Evolutionary conservation across 345 rosid genomes (phyloP).

Genomic region (Brassica rapa): DNA sequence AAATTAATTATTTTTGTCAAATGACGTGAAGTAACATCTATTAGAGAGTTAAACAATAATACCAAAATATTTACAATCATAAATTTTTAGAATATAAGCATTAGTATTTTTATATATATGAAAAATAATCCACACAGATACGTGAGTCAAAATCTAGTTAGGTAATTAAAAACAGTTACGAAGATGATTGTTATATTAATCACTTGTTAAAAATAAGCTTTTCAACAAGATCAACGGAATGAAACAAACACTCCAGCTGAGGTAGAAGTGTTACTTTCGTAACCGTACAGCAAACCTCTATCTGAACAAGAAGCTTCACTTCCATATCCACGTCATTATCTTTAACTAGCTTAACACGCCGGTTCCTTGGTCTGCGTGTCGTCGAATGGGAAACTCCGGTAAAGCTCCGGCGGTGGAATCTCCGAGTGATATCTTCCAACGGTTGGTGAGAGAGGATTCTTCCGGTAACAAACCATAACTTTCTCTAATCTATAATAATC

Average conservation of each 20-base stretch:
- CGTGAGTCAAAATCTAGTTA: no score
- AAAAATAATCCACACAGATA: no score
- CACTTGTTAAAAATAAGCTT: neutral
- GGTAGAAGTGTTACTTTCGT: neutral
- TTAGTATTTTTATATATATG: no score
- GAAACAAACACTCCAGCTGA: neutral
- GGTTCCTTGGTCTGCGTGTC: neutral
- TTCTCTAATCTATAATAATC: neutral
- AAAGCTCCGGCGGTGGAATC: neutral
- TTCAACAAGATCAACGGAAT: neutral
- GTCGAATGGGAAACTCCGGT: neutral
- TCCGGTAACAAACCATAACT: neutral
- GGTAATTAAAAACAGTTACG: neutral
- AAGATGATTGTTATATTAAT: neutral
- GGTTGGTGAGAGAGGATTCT: neutral
- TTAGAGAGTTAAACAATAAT: no score
- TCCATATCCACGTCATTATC: neutral
- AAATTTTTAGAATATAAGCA: no score
- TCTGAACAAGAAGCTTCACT: neutral
- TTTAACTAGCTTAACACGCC: neutral
- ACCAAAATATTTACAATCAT: no score
- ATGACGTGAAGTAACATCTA: no score
- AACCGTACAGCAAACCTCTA: neutral
- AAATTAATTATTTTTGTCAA: no score
- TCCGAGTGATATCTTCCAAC: conserved; percentile 1